phyloP scores from a whole-genome alignment of 768 basidiomycete species.

The Gelatoporia subvermispora region DNA sequence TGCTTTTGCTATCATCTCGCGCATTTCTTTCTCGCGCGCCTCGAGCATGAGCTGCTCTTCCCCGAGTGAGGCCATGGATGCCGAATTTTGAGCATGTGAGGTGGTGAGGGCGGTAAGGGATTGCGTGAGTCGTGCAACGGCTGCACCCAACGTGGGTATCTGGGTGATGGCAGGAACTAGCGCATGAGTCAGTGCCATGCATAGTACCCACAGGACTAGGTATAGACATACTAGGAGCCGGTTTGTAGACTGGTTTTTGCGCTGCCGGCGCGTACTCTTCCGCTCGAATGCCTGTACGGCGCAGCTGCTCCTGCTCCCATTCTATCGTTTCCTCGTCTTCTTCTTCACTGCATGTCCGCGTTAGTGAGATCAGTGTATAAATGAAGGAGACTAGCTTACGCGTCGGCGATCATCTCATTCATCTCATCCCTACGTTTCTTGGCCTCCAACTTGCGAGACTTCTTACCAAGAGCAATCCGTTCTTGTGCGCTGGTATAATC shows the following conservation, averaged over 20 bases:
- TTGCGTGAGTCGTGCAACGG: slow-evolving; percentile 56
- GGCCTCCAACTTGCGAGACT: slow-evolving; percentile 68
- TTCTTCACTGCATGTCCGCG: slow-evolving; percentile 47
- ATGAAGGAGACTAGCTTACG: slow-evolving; percentile 40
- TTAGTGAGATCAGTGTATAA: slow-evolving; percentile 4
- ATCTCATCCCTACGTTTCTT: slow-evolving; percentile 62
- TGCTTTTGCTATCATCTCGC: slow-evolving; percentile 66
- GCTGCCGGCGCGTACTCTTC: slow-evolving; percentile 30
- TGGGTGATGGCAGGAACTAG: slow-evolving; percentile 63
- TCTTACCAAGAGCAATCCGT: slow-evolving; percentile 80
- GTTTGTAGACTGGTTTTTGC: slow-evolving; percentile 59
- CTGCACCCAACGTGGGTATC: slow-evolving; percentile 59
- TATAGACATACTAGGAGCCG: slow-evolving; percentile 57
- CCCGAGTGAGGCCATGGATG: slow-evolving; percentile 50
- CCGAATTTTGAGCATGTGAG: slow-evolving; percentile 63
- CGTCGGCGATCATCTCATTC: slow-evolving; percentile 78
- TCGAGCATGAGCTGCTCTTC: slow-evolving; percentile 55
- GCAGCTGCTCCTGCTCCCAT: slow-evolving; percentile 83
- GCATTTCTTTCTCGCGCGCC: slow-evolving; percentile 64
- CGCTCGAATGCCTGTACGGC: slow-evolving; percentile 61
- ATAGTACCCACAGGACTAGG: neutral
- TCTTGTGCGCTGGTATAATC: slow-evolving; percentile 88
- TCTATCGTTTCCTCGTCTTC: slow-evolving; percentile 80
- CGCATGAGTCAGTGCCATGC: slow-evolving; percentile 10
- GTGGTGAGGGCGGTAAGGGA: slow-evolving; percentile 55